Evolutionary conservation across 1,139 yeast genomes (phyloP), one percentile per base, ranked within the genome.

Genomic region (Kodamaea fungicola): DNA sequence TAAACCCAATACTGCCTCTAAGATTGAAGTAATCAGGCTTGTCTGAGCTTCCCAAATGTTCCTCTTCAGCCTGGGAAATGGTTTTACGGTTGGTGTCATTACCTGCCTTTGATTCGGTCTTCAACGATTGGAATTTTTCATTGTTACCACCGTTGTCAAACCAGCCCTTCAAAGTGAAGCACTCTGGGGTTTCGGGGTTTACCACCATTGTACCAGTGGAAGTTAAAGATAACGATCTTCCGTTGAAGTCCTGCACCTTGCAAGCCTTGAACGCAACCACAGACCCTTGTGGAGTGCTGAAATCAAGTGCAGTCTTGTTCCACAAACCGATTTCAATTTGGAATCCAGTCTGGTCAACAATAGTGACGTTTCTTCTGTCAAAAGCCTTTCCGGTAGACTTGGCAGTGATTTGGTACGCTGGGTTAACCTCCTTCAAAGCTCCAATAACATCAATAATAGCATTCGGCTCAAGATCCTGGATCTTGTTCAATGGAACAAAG

Each of bases 221-320:
- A 13, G 92, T 79, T 59, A 89, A 75, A 2, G 96, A 83, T 48
- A 94, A 71, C 12, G 88, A 77, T 54, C 92, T 80, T 27, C 97
- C 97, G 41, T 83, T 83, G 59, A 87, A 94, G 56, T 92, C 97
- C 41, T 83, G 80, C 30, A 92, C 86, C 57, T 88, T 83, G 37
- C 87, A 92, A 34, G 95, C 96, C 64, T 92, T 92, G 50, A 90
- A 72, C 1, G 97, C 97, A 35, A 92, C 67, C n/a, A 92, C 92
- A 0, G 94, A 76, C 22, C 95, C 97, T 41, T 73, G 81, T n/a
- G 83, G 80, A 22, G 76, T 61, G 41, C 65, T 70, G 57, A 92
- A 94, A 38, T 85, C 87, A 21, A 79, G 60, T 2, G 99, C 98
- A 34, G 79, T 73, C 47, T 83, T 81, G 51, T 90, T 92, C 98